Percentiles rank a stretch among this genome's conserved stretches.
Evolutionary conservation across 805 yeast genomes (phyloP).

Genomic region (Wickerhamomyces kurtzmanii): DNA sequence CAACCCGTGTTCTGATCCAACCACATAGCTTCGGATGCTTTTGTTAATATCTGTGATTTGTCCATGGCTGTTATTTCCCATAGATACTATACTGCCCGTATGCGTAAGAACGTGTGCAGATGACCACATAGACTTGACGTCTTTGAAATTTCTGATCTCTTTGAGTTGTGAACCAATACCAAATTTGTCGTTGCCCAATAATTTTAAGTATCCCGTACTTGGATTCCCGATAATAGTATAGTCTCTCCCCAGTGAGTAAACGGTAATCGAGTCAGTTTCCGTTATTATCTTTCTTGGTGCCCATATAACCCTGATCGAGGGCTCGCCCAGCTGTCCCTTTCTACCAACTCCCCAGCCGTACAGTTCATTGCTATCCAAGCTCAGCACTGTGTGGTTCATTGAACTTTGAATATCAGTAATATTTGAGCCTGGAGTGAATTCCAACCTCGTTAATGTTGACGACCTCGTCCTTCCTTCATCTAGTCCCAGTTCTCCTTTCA

Average conservation of each 20-base stretch:
- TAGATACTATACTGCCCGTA: constrained; percentile 27
- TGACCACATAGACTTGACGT: constrained; percentile 65
- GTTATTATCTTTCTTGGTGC: constrained; percentile 4
- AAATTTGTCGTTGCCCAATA: constrained; percentile 26
- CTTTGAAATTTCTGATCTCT: constrained; percentile 3
- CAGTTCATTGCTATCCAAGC: constrained; percentile 29
- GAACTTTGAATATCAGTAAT: constrained; percentile 23
- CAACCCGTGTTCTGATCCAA: constrained; percentile 89
- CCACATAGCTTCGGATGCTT: constrained; percentile 19
- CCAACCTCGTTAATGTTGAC: constrained; percentile 2
- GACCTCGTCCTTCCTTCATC: constrained; percentile 17
- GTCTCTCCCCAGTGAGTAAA: constrained; percentile 44
- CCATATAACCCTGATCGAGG: constrained; percentile 6
- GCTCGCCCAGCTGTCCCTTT: constrained; percentile 39
- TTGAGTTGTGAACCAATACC: constrained; percentile 4
- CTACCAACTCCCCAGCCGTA: constrained; percentile 66
- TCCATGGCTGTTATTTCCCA: constrained; percentile 73
- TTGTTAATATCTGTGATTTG: constrained; percentile 32
- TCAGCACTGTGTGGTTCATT: constrained; percentile 33
- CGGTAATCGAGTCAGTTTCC: background rate
- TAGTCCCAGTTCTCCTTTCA: constrained; percentile 66
- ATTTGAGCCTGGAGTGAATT: constrained; percentile 5
- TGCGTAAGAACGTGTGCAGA: constrained; percentile 43
- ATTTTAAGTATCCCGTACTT: constrained; percentile 6
- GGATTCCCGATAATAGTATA: constrained; percentile 30